Conservation (phyloP, 2,329 filamentous ascomycete species). For the Metarhizium sp. region DNA sequence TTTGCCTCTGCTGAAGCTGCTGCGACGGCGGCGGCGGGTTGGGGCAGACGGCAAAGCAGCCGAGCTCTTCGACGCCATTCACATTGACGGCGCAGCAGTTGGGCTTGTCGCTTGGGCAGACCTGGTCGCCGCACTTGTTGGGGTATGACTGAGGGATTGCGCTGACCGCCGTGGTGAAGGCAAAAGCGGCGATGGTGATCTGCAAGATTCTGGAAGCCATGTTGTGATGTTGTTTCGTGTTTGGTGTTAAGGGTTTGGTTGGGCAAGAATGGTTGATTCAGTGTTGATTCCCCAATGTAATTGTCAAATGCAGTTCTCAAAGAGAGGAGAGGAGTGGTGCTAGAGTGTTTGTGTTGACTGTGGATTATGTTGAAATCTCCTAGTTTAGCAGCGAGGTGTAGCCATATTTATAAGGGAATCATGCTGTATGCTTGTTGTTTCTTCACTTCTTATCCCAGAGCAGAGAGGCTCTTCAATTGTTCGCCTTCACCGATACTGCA, state of each 20-base stretch:
- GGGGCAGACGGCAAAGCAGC: constrained; percentile 3
- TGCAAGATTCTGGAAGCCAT: not conserved
- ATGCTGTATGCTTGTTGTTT: no score
- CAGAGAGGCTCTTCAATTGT: no score
- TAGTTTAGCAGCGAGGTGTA: no score
- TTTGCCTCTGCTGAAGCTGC: not conserved
- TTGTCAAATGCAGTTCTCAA: not conserved
- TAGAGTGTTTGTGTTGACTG: no score
- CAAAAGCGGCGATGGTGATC: constrained; percentile 3
- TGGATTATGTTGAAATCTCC: no score
- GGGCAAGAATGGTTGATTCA: not conserved
- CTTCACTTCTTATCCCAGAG: no score
- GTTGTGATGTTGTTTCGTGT: not conserved
- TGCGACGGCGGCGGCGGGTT: constrained; percentile 1
- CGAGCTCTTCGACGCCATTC: not conserved
- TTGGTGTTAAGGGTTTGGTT: not conserved
- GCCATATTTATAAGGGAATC: no score
- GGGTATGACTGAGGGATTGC: constrained; percentile 4
- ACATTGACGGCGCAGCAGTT: not conserved
- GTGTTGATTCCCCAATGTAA: not conserved
- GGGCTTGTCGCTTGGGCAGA: not conserved
- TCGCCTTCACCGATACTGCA: no score
- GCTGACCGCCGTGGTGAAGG: constrained; percentile 3
- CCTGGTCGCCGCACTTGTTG: constrained; percentile 4
- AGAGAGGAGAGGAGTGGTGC: no score